phyloP scores from a whole-genome alignment of 1,139 yeast species.

The Kluyveromyces sp. region DNA sequence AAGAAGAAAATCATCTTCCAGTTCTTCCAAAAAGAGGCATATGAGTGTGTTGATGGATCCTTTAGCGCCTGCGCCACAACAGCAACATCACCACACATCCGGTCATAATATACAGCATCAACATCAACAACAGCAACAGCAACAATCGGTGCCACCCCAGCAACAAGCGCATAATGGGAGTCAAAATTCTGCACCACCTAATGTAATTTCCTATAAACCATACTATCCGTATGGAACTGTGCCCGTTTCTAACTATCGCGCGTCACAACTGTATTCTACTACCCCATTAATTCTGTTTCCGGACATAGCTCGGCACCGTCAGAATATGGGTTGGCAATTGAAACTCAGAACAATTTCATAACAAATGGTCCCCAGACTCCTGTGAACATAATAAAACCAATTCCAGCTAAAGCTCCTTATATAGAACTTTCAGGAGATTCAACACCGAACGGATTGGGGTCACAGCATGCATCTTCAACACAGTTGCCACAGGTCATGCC shows the following conservation, averaged over 20 bases:
- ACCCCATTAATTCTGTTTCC: slow-evolving; percentile 1
- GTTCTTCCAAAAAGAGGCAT: slow-evolving; percentile 25
- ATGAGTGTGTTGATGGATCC: slow-evolving; percentile 33
- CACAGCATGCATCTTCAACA: not conserved
- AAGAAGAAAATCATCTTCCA: slow-evolving; percentile 23
- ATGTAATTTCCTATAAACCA: slow-evolving; percentile 11
- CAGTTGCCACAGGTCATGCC: not conserved
- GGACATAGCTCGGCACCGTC: slow-evolving; percentile 3
- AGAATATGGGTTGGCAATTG: slow-evolving; percentile 5
- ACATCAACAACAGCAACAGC: not conserved
- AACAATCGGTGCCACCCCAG: not conserved
- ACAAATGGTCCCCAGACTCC: slow-evolving; percentile 1
- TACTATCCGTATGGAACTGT: slow-evolving; percentile 12
- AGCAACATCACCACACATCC: slow-evolving; percentile 5
- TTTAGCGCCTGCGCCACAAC: slow-evolving; percentile 25
- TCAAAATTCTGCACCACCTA: slow-evolving; percentile 3
- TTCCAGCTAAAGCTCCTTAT: slow-evolving; percentile 2
- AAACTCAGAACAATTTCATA: not conserved
- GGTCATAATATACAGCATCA: not conserved
- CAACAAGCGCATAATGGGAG: not conserved
- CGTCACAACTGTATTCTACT: slow-evolving; percentile 3
- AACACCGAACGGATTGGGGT: not conserved
- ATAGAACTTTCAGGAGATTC: not conserved
- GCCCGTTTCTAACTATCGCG: slow-evolving; percentile 6
- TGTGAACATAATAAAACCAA: not conserved